Conservation (phyloP, 768 basidiomycete genomes). For the Pleurotus djamor region DNA sequence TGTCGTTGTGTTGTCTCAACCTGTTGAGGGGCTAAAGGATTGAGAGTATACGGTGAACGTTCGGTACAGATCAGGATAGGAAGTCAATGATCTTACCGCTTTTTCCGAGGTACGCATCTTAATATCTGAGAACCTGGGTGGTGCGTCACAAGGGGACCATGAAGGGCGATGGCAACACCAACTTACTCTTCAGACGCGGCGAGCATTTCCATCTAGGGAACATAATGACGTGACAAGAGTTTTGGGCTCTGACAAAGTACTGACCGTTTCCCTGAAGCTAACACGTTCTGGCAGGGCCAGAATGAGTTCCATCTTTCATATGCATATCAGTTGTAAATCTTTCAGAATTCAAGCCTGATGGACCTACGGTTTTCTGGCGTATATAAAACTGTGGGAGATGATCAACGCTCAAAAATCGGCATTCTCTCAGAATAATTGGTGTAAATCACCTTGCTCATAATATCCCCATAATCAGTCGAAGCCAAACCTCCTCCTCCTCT, state of each 20-base stretch:
- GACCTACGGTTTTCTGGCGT: slow-evolving; percentile 59
- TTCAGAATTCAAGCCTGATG: not conserved
- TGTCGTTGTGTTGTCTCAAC: slow-evolving; percentile 69
- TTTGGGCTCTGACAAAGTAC: slow-evolving; percentile 15
- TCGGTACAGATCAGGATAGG: not conserved
- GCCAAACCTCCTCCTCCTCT: slow-evolving; percentile 33
- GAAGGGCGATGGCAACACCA: not conserved
- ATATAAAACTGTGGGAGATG: slow-evolving; percentile 61
- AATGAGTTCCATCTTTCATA: slow-evolving; percentile 55
- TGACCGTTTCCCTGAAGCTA: slow-evolving; percentile 66
- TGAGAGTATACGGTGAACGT: not conserved
- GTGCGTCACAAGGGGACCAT: not conserved
- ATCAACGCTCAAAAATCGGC: not conserved
- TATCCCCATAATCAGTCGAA: slow-evolving; percentile 78
- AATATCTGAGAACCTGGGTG: slow-evolving; percentile 57
- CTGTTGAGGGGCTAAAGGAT: slow-evolving; percentile 53
- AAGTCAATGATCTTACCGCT: slow-evolving; percentile 34
- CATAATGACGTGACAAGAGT: not conserved
- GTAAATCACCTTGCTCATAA: slow-evolving; percentile 76
- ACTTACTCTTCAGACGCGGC: slow-evolving; percentile 66
- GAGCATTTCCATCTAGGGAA: slow-evolving; percentile 59
- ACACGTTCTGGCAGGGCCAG: slow-evolving; percentile 55
- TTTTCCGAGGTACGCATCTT: slow-evolving; percentile 79
- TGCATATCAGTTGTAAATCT: too few species aligned
- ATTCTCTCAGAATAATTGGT: not conserved